A percentile compares a stretch with the other conserved stretches of the same genome.
Evolutionary conservation across 352 stramenopile species (phyloP).

Genomic region (Halophytophthora batemanensis): DNA sequence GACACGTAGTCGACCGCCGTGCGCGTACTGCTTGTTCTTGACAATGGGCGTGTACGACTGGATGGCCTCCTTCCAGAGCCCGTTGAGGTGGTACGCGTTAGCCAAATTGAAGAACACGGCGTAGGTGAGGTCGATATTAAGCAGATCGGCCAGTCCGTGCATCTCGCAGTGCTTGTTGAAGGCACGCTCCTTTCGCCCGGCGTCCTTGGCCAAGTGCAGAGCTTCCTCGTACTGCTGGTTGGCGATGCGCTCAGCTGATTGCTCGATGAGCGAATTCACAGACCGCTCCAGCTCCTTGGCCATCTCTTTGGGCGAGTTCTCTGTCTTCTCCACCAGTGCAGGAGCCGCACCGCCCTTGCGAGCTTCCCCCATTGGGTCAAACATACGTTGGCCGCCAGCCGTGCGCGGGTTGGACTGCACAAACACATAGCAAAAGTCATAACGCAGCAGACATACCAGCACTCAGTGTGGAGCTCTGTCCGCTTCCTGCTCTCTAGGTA

Average conservation of each 20-base stretch:
- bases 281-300: constrained; percentile 89
- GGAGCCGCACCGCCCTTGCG: constrained; percentile 75
- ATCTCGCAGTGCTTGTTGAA: constrained; percentile 91
- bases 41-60: constrained; percentile 94
- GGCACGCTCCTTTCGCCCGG: constrained; percentile 85
- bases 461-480: not conserved
- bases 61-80: constrained; percentile 93
- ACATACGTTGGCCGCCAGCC: constrained; percentile 65
- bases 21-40: constrained; percentile 95
- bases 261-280: constrained; percentile 92
- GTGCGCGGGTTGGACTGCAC: constrained; percentile 76
- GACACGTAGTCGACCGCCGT: constrained; percentile 88
- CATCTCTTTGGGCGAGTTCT: constrained; percentile 91
- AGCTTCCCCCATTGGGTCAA: constrained; percentile 90
- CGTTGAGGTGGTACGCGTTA: constrained; percentile 92
- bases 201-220: constrained; percentile 86
- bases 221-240: constrained; percentile 79
- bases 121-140: constrained; percentile 95
- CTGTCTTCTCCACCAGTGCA: constrained; percentile 85
- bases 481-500: not conserved
- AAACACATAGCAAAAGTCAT: constrained; percentile 7
- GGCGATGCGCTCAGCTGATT: constrained; percentile 77
- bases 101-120: constrained; percentile 95
- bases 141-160: constrained; percentile 82
- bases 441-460: no score